Percentiles rank a stretch among this genome's conserved stretches.
These are phyloP conservation scores for Paramarasmius palmivorus DNA, from an alignment of 1,284 basidiomycete species.

Conservation along the genomic window DNA sequence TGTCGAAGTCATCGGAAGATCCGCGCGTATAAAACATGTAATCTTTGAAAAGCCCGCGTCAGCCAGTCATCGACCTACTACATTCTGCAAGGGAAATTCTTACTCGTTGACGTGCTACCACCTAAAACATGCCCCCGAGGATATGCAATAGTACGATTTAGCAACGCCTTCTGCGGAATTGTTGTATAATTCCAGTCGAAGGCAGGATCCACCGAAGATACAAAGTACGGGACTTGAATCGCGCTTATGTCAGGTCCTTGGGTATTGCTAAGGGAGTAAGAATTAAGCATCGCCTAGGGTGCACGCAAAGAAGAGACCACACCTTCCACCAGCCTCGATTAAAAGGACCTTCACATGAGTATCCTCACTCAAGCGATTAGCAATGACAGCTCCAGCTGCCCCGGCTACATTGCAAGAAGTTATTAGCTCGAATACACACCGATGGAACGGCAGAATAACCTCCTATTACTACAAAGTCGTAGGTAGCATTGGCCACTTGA, in stretches of 20 bases:
- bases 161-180: too few species aligned
- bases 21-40: constrained; percentile 18
- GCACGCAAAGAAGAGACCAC: too few species aligned
- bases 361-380: not conserved
- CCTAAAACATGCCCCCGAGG: too few species aligned
- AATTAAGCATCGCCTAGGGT: too few species aligned
- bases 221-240: not conserved
- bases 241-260: too few species aligned
- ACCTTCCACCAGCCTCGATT: constrained; percentile 1
- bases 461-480: not conserved
- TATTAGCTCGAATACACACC: not conserved
- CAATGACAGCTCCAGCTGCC: not conserved
- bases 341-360: not conserved
- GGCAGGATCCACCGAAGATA: not conserved
- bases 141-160: too few species aligned
- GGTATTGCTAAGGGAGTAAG: too few species aligned
- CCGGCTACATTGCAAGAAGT: not conserved
- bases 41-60: not conserved
- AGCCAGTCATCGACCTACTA: not conserved
- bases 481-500: too few species aligned
- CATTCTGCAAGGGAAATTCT: too few species aligned
- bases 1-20: constrained; percentile 16
- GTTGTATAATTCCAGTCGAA: not conserved
- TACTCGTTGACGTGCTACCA: too few species aligned
- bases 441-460: not conserved